Evolutionary conservation across 768 basidiomycete species (phyloP).

Genomic region (Lyophyllum decastes): DNA sequence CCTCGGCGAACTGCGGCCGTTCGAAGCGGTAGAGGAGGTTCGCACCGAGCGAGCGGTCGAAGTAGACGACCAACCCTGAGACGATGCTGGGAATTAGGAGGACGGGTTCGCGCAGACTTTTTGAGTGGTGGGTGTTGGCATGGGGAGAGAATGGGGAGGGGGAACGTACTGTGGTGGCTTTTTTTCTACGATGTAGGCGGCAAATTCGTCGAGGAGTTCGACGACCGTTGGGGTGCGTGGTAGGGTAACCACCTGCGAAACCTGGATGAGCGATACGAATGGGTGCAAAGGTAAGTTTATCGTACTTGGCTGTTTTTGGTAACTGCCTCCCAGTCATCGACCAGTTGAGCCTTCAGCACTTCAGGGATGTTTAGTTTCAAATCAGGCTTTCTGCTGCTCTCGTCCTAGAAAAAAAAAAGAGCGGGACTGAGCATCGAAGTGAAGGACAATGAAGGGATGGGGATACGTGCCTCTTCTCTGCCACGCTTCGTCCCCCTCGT

Average conservation of each 20-base stretch:
- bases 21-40: constrained; percentile 95
- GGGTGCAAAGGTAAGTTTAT: not conserved
- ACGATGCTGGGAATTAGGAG: constrained; percentile 78
- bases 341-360: constrained; percentile 81
- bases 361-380: constrained; percentile 92
- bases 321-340: constrained; percentile 97
- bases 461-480: constrained; percentile 65
- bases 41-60: constrained; percentile 87
- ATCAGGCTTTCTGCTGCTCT: constrained; percentile 77
- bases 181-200: constrained; percentile 54
- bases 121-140: constrained; percentile 1
- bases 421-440: not conserved
- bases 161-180: constrained; percentile 48
- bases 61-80: constrained; percentile 86
- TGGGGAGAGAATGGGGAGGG: not conserved
- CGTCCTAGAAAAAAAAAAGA: constrained; percentile 52
- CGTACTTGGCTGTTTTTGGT: constrained; percentile 91
- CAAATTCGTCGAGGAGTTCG: constrained; percentile 78
- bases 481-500: constrained; percentile 68
- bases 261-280: not conserved
- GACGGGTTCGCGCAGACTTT: constrained; percentile 67
- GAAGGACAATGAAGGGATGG: not conserved
- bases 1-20: constrained; percentile 86
- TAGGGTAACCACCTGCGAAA: constrained; percentile 72
- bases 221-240: constrained; percentile 81